A percentile compares a stretch with the other conserved stretches of the same genome.
Conservation (phyloP, 1,139 yeast genomes). For the Scheffersomyces insectosa region DNA sequence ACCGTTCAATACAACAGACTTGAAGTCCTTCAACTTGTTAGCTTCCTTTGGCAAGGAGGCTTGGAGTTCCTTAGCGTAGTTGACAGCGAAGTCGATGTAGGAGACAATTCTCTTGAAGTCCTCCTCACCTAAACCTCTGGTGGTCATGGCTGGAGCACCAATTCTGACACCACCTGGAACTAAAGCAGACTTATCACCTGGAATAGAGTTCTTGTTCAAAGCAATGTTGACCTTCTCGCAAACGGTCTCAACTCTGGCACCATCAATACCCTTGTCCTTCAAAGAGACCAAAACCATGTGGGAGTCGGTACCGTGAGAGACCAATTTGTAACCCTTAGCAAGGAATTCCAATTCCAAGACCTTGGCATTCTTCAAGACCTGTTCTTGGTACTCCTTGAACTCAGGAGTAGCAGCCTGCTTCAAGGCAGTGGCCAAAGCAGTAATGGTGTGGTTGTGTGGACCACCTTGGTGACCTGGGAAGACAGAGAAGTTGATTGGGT, state of each 20-base stretch:
- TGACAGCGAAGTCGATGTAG: conserved; percentile 82
- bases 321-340: conserved; percentile 74
- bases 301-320: conserved; percentile 93
- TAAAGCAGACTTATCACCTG: conserved; percentile 96
- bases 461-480: conserved; percentile 99
- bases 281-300: conserved; percentile 92
- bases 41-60: conserved; percentile 77
- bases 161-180: conserved; percentile 98
- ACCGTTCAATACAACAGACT: conserved; percentile 71
- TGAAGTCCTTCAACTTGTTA: conserved; percentile 92
- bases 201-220: conserved; percentile 94
- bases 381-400: conserved; percentile 85
- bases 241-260: conserved; percentile 95
- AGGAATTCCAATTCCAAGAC: conserved; percentile 74
- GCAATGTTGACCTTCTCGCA: conserved; percentile 96
- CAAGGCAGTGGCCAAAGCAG: conserved; percentile 95
- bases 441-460: conserved; percentile 97
- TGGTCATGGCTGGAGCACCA: conserved; percentile 99
- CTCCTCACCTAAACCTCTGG: conserved; percentile 89
- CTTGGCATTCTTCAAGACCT: conserved; percentile 88
- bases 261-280: conserved; percentile 89
- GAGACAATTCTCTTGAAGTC: conserved; percentile 83
- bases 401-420: conserved; percentile 93
- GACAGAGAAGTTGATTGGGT: conserved; percentile 94
- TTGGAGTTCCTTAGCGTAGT: conserved; percentile 77